phyloP scores from a whole-genome alignment of 1,139 yeast species.

The Lodderomyces metapsilosis region DNA sequence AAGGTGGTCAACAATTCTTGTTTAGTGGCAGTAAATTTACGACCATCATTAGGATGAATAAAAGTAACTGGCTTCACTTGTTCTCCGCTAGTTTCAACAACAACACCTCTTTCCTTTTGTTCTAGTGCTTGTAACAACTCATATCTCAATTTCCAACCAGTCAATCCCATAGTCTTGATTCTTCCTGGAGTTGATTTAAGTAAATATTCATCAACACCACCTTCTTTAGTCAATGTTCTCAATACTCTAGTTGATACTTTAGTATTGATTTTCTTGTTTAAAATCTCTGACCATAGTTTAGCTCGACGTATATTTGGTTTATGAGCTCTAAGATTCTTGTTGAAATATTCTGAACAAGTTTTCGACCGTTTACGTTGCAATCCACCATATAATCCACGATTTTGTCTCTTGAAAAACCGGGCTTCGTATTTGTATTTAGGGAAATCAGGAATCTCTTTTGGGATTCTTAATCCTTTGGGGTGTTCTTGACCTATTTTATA shows the following conservation, averaged over 20 bases:
- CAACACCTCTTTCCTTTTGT: conserved; percentile 17
- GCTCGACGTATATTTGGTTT: conserved; percentile 77
- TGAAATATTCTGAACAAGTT: conserved; percentile 70
- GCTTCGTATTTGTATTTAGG: conserved; percentile 87
- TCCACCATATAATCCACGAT: conserved; percentile 89
- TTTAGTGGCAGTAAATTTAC: conserved; percentile 59
- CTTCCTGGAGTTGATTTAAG: conserved; percentile 86
- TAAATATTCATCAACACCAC: conserved; percentile 87
- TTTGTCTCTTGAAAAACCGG: conserved; percentile 74
- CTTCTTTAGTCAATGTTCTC: conserved; percentile 85
- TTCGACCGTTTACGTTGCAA: conserved; percentile 76
- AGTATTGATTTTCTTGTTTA: conserved; percentile 53
- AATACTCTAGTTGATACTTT: conserved; percentile 79
- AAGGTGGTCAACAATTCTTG: conserved; percentile 56
- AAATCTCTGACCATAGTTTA: conserved; percentile 79
- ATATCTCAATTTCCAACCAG: conserved; percentile 88
- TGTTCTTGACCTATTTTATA: conserved; percentile 39
- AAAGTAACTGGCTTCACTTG: conserved; percentile 47
- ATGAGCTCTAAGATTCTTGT: conserved; percentile 76
- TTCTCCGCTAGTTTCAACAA: conserved; percentile 21
- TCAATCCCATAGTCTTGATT: conserved; percentile 85
- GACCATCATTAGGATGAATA: conserved; percentile 42
- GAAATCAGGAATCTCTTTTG: conserved; percentile 45
- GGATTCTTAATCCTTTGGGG: conserved; percentile 38
- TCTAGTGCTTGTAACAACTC: conserved; percentile 50